Conservation (phyloP, 2,329 filamentous ascomycete species). For the Emydomyces testavorans region DNA sequence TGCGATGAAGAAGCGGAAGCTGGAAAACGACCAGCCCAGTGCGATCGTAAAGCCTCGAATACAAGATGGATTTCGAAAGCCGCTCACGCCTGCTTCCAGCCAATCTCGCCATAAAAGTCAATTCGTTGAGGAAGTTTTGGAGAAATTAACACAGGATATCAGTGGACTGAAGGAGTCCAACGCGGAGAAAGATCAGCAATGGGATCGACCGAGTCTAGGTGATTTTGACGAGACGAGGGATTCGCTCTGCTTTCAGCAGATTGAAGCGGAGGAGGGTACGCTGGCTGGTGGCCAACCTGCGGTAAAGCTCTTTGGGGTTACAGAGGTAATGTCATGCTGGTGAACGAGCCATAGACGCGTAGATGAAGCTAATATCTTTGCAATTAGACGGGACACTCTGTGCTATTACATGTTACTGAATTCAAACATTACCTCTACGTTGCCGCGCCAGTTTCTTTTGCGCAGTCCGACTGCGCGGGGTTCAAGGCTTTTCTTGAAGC, state of each 20-base stretch:
- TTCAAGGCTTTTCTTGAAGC: slow-evolving; percentile 74
- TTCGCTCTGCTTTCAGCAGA: slow-evolving; percentile 81
- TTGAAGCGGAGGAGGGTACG: slow-evolving; percentile 84
- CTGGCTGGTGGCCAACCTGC: slow-evolving; percentile 63
- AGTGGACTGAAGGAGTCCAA: slow-evolving; percentile 74
- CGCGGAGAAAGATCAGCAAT: slow-evolving; percentile 84
- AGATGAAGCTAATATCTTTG: background rate
- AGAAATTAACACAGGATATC: slow-evolving; percentile 93
- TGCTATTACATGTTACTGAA: slow-evolving; percentile 85
- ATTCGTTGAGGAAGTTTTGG: slow-evolving; percentile 87
- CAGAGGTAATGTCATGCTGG: slow-evolving; percentile 43
- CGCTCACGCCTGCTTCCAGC: slow-evolving; percentile 52
- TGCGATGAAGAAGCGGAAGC: slow-evolving; percentile 68
- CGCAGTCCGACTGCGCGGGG: slow-evolving; percentile 60
- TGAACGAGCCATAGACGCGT: background rate
- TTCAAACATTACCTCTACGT: slow-evolving; percentile 96
- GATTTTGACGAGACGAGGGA: slow-evolving; percentile 54
- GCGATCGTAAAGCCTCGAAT: slow-evolving; percentile 49
- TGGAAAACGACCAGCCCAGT: slow-evolving; percentile 46
- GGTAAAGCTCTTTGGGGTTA: slow-evolving; percentile 89
- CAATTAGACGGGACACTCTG: slow-evolving; percentile 62
- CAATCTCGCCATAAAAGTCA: slow-evolving; percentile 64
- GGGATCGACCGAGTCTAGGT: slow-evolving; percentile 56
- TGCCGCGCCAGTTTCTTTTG: slow-evolving; percentile 73
- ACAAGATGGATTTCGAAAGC: slow-evolving; percentile 48